phyloP scores from a whole-genome alignment of 805 yeast genomes.

The Candida tallmaniae region DNA sequence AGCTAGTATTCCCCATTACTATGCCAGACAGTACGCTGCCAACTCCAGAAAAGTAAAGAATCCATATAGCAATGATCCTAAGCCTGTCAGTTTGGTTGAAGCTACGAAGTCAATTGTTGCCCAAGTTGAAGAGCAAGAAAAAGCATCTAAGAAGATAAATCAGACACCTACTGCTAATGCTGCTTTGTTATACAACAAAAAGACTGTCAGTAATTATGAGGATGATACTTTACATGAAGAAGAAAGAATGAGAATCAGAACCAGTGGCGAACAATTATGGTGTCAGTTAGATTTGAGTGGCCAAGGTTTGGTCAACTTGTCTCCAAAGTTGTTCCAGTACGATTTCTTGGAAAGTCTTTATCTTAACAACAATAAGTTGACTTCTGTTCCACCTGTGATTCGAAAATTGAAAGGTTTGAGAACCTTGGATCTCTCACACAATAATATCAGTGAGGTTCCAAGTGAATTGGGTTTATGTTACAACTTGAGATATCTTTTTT shows the following conservation, averaged over 20 bases:
- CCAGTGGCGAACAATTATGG: constrained; percentile 82
- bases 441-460: constrained; percentile 69
- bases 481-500: constrained; percentile 73
- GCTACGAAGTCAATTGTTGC: constrained; percentile 37
- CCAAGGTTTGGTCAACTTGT: constrained; percentile 68
- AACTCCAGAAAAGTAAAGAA: constrained; percentile 48
- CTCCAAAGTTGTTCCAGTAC: constrained; percentile 75
- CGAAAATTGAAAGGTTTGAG: constrained; percentile 67
- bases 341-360: constrained; percentile 81
- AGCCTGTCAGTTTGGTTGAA: constrained; percentile 36
- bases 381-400: constrained; percentile 61
- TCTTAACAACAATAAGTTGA: constrained; percentile 79
- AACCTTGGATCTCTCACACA: constrained; percentile 81
- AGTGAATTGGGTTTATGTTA: constrained; percentile 78
- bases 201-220: constrained; percentile 43
- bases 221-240: constrained; percentile 50
- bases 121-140: constrained; percentile 40
- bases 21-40: constrained; percentile 79
- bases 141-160: constrained; percentile 19
- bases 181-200: constrained; percentile 40
- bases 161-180: constrained; percentile 34
- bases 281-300: constrained; percentile 90
- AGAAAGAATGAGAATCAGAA: constrained; percentile 55
- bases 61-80: constrained; percentile 32
- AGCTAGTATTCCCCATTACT: constrained; percentile 67